Conservation (phyloP, 306 rosid genomes). For the Luffa acutangula region DNA sequence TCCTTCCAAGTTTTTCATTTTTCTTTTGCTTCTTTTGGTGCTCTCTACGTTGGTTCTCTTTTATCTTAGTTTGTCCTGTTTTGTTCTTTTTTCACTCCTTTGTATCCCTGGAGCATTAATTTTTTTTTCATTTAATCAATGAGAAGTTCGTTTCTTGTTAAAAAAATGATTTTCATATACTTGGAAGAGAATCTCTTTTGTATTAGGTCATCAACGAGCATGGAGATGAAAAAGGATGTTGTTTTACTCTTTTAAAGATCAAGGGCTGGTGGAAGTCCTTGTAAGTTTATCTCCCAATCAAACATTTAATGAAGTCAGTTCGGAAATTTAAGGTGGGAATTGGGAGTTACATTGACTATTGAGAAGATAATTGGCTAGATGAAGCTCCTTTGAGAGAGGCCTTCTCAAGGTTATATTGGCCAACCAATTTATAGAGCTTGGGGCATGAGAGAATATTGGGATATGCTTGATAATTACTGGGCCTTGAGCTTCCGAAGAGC, state of each 20-base stretch:
- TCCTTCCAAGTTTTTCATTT: too few relatives aligned
- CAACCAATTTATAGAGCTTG: neutral
- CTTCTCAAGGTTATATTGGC: too few relatives aligned
- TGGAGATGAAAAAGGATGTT: neutral
- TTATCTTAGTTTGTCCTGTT: too few relatives aligned
- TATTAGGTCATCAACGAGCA: neutral
- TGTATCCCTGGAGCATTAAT: too few relatives aligned
- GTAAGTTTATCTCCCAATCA: neutral
- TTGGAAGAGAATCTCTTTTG: neutral
- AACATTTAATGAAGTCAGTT: neutral
- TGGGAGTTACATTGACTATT: neutral
- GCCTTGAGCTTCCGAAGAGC: neutral
- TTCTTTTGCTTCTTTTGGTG: too few relatives aligned
- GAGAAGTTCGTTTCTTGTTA: too few relatives aligned
- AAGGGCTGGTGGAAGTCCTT: neutral
- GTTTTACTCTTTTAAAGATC: neutral
- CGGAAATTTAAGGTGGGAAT: neutral
- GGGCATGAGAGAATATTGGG: neutral
- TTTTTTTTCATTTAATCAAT: too few relatives aligned
- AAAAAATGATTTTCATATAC: neutral
- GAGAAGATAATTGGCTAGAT: neutral
- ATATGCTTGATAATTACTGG: neutral
- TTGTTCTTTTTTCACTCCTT: too few relatives aligned
- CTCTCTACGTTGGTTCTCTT: too few relatives aligned
- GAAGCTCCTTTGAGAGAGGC: neutral